Percentiles rank a stretch among this genome's conserved stretches.
These are phyloP conservation scores for Nothophaeocryptopus gaeumannii DNA, from an alignment of 2,329 filamentous ascomycete species.

Conservation along the genomic window DNA sequence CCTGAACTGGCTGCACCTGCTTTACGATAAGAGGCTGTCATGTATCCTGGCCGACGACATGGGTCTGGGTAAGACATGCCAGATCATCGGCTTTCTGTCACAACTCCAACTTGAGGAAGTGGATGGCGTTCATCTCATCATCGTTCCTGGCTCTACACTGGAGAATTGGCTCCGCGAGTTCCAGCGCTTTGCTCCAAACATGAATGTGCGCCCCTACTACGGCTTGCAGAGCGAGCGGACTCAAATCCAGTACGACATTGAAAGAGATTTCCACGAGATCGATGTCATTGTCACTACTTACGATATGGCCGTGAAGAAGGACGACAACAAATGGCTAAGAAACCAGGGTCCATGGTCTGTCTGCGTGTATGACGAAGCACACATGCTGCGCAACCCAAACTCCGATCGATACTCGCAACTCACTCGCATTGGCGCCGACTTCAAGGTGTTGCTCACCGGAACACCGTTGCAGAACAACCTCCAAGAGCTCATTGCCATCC, in stretches of 20 bases:
- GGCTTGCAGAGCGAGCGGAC: slow-evolving; percentile 66
- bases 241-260: slow-evolving; percentile 64
- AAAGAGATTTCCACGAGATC: slow-evolving; percentile 62
- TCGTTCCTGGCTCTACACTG: slow-evolving; percentile 88
- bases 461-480: slow-evolving; percentile 95
- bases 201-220: slow-evolving; percentile 72
- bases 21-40: slow-evolving; percentile 75
- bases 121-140: slow-evolving; percentile 74
- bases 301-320: slow-evolving; percentile 58
- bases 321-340: slow-evolving; percentile 63
- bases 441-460: slow-evolving; percentile 81
- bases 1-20: slow-evolving; percentile 86
- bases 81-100: slow-evolving; percentile 88
- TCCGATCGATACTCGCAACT: slow-evolving; percentile 79
- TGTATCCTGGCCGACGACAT: slow-evolving; percentile 97
- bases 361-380: slow-evolving; percentile 88
- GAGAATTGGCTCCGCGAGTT: slow-evolving; percentile 97
- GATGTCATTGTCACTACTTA: slow-evolving; percentile 73
- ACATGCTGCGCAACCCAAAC: slow-evolving; percentile 83
- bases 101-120: slow-evolving; percentile 69
- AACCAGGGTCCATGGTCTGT: slow-evolving; percentile 52
- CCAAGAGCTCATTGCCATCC: slow-evolving; percentile 81
- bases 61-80: slow-evolving; percentile 91
- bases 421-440: slow-evolving; percentile 72
- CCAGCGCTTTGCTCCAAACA: slow-evolving; percentile 72